phyloP scores from a whole-genome alignment of 306 rosid genomes.

The Corylus heterophylla region DNA sequence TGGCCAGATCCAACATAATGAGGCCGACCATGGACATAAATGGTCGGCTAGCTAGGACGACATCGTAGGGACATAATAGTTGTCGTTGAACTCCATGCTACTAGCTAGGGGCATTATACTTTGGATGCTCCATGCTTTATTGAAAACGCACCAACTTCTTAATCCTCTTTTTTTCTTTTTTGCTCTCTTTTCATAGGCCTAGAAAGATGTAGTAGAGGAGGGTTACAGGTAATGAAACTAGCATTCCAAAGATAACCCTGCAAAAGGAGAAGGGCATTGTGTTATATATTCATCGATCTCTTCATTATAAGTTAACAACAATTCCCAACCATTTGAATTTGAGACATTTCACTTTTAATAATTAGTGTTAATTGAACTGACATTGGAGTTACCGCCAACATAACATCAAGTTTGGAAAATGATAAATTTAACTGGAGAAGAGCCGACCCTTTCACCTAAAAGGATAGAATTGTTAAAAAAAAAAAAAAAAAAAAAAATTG shows the following conservation, averaged over 20 bases:
- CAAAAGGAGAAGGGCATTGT: not conserved
- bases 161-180: not conserved
- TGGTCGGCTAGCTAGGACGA: slow-evolving; percentile 33
- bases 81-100: slow-evolving; percentile 4
- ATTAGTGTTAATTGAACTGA: not conserved
- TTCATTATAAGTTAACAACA: not conserved
- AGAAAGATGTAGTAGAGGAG: slow-evolving; percentile 58
- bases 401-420: not conserved
- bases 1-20: slow-evolving; percentile 3
- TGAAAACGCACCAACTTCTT: slow-evolving; percentile 5
- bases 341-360: not conserved
- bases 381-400: not conserved
- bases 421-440: no score
- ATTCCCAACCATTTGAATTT: not conserved
- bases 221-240: slow-evolving; percentile 63
- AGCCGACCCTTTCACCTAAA: no score
- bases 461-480: no score
- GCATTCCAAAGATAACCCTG: slow-evolving; percentile 85
- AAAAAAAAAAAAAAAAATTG: no score
- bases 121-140: slow-evolving; percentile 23
- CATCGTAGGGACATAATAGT: slow-evolving; percentile 18
- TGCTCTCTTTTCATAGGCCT: slow-evolving; percentile 38
- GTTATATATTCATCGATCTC: not conserved
- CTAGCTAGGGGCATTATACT: slow-evolving; percentile 20
- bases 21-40: slow-evolving; percentile 1